These are phyloP conservation scores for Trichosporon faecale DNA, from an alignment of 1,284 basidiomycete species.

Conservation along the genomic window DNA sequence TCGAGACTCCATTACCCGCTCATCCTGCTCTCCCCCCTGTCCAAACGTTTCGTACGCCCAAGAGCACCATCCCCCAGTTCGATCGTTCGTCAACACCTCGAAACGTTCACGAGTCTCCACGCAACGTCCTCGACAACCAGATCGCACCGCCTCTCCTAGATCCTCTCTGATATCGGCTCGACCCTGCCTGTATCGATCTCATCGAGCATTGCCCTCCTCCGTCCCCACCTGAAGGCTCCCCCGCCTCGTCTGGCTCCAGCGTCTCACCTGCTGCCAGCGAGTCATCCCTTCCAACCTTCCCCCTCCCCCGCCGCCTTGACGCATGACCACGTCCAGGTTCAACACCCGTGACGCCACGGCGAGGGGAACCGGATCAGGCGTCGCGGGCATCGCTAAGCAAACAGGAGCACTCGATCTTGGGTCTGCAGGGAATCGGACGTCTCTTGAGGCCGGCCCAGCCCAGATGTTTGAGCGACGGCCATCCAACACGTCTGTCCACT, in stretches of 20 bases:
- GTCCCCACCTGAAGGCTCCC: not conserved
- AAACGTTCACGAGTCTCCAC: not conserved
- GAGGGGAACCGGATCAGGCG: slow-evolving; percentile 1
- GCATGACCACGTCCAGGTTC: not conserved
- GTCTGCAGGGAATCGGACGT: not conserved
- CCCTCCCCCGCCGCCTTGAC: slow-evolving; percentile 1
- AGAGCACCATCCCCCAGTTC: not conserved
- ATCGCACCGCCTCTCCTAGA: not conserved
- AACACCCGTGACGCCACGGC: slow-evolving; percentile 10
- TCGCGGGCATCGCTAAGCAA: slow-evolving; percentile 14
- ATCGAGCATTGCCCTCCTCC: not conserved
- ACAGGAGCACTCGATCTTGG: slow-evolving; percentile 9
- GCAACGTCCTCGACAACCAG: not conserved
- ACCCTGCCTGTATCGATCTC: not conserved
- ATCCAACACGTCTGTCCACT: slow-evolving; percentile 28
- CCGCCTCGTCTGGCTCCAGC: slow-evolving; percentile 5
- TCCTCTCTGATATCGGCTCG: not conserved
- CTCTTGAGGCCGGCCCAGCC: not conserved
- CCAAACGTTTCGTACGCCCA: not conserved
- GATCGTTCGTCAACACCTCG: not conserved
- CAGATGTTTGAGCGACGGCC: slow-evolving; percentile 22
- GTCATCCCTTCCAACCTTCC: not conserved
- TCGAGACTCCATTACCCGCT: not conserved
- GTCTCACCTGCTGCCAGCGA: not conserved
- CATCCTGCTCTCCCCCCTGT: not conserved